Base-by-base conservation (phyloP, 2,329 filamentous ascomycete species). In the Coniochaeta pulveracea region DNA sequence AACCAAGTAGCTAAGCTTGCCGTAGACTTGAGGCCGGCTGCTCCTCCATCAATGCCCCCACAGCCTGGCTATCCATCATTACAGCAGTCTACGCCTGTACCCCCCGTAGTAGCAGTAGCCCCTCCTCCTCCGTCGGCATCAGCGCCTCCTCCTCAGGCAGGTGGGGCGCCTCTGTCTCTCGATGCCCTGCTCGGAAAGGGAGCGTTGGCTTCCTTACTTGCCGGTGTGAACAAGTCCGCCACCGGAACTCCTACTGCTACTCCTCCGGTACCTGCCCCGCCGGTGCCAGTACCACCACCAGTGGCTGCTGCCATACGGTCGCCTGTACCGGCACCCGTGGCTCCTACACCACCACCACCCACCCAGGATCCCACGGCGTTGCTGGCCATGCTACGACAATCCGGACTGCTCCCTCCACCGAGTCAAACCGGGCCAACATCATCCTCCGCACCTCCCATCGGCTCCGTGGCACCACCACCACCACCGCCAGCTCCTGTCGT, bases 1-100 rank as follows among this genome's bases (percentile, higher is more conserved):
- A 78, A 80, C 54, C 85, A 91, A 70, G 78, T 95, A 57, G 76
- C 80, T 55, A 76, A 78, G 56, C 71, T 94, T 55, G 72, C 75
- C 66, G 60, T 72, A 72, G 70, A 69, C 50, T 64, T 75, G 56
- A 68, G 64, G 56, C 65, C 53, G 44, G 57, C 59, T 46, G 57
- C 56, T 51, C 57, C 51, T 39, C 44, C 43, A 39, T 41, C 52
- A 36, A 45, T 46, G 44, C 41, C 47, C 39, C 34, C 29, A 33
- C 27, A 21, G 9, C 35, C 33, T 27, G 29, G 23, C 23, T 29
- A 17, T 31, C 34, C 18, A 14, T 5, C 33, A 37, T 21, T 25
- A 16, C 22, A 45, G 45, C 40, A 47, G 51, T 43, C 52, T 30
- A 42, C 48, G 19, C 46, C 51, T 39, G 45, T 49, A 24, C 43